Evolutionary conservation across 2,329 filamentous ascomycete genomes (phyloP).

Genomic region (Monosporascus sp.): DNA sequence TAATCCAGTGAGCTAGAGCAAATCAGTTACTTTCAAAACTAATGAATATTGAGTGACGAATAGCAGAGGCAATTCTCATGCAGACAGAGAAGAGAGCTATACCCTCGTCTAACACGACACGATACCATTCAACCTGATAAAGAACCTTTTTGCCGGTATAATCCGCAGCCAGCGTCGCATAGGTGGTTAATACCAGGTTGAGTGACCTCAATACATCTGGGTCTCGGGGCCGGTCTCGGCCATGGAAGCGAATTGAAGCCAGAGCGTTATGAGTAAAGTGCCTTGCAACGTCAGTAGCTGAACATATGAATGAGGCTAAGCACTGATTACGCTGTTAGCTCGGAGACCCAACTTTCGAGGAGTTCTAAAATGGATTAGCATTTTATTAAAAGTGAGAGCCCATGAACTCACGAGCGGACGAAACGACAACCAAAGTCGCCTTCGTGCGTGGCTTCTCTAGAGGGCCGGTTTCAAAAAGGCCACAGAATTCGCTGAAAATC

Average conservation of each 20-base stretch:
- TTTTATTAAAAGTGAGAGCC: neutral
- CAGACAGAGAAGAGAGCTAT: no score
- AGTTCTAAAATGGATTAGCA: conserved; percentile 1
- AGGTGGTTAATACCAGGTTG: conserved; percentile 27
- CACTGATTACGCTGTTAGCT: neutral
- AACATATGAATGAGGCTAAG: neutral
- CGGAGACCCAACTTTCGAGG: conserved; percentile 1
- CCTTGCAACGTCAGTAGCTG: neutral
- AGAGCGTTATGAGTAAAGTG: conserved; percentile 1
- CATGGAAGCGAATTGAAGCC: conserved; percentile 13
- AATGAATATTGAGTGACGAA: no score
- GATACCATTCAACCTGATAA: conserved; percentile 20
- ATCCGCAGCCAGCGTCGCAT: conserved; percentile 26
- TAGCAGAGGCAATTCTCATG: no score
- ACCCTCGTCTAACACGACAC: conserved; percentile 37
- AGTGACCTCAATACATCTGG: conserved; percentile 5
- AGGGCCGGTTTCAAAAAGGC: neutral
- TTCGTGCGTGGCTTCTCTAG: neutral
- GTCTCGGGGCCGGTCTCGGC: conserved; percentile 4
- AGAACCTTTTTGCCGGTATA: conserved; percentile 6
- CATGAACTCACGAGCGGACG: conserved; percentile 1
- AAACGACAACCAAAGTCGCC: conserved; percentile 6
- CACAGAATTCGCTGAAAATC: no score
- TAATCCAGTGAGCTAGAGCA: conserved; percentile 31
- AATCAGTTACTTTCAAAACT: conserved; percentile 1